Evolutionary conservation across 306 rosid species (phyloP).

Genomic region (Cucurbita maxima): DNA sequence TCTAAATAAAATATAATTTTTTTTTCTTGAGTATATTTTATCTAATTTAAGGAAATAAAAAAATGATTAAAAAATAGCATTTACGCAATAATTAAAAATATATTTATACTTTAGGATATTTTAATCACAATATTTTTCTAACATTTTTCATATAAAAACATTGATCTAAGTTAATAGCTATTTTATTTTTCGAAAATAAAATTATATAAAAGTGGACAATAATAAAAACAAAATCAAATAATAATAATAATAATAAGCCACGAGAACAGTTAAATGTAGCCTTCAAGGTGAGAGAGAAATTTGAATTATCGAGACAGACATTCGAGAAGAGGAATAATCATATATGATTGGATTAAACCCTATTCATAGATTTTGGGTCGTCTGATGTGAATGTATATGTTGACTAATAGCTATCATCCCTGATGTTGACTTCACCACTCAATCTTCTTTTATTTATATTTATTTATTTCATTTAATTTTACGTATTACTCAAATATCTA

Average conservation of each 20-base stretch:
- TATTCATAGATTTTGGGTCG: conserved; percentile 1
- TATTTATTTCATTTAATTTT: not conserved
- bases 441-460: not conserved
- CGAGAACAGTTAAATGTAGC: not conserved
- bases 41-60: too few relatives aligned
- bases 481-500: not conserved
- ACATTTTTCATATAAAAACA: too few relatives aligned
- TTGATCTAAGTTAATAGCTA: too few relatives aligned
- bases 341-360: conserved; percentile 3
- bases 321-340: not conserved
- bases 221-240: too few relatives aligned
- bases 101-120: too few relatives aligned
- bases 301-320: not conserved
- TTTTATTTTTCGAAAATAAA: too few relatives aligned
- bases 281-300: not conserved
- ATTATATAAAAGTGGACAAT: not conserved
- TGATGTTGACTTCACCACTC: not conserved
- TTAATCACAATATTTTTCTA: too few relatives aligned
- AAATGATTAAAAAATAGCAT: too few relatives aligned
- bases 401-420: not conserved
- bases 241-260: not conserved
- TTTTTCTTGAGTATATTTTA: too few relatives aligned
- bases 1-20: too few relatives aligned
- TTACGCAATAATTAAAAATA: too few relatives aligned
- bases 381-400: not conserved